Evolutionary conservation across 768 basidiomycete genomes (phyloP).

Genomic region (Clitopilus passeckerianus): DNA sequence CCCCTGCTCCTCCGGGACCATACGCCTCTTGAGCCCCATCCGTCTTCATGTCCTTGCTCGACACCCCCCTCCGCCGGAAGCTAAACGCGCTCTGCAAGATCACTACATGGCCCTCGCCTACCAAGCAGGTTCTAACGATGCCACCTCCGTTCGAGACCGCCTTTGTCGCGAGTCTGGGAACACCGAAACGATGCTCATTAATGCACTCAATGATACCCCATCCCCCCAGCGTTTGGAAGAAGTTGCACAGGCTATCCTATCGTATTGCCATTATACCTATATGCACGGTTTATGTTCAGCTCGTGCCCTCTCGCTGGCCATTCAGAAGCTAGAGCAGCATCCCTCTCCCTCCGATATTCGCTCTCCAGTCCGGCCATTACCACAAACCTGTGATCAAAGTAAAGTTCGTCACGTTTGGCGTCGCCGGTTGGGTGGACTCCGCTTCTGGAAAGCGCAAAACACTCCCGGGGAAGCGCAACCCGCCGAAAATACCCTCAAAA

Average conservation of each 20-base stretch:
- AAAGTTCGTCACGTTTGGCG: not conserved
- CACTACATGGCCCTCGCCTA: conserved; percentile 16
- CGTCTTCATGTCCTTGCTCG: conserved; percentile 17
- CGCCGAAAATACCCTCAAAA: not conserved
- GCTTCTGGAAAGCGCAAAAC: conserved; percentile 3
- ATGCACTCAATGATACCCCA: conserved; percentile 9
- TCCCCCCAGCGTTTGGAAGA: conserved; percentile 8
- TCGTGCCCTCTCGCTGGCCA: conserved; percentile 12
- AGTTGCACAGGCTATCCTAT: conserved; percentile 14
- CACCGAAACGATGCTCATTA: conserved; percentile 17
- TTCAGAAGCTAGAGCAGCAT: conserved; percentile 11
- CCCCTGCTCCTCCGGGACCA: conserved; percentile 12
- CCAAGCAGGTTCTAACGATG: conserved; percentile 6
- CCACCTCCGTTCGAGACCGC: conserved; percentile 7
- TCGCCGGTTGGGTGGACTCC: not conserved
- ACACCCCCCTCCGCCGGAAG: conserved; percentile 14
- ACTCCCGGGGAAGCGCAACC: not conserved
- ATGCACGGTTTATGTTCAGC: conserved; percentile 15
- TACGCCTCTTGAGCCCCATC: conserved; percentile 23
- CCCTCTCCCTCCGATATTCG: not conserved
- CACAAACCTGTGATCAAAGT: not conserved
- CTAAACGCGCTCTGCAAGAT: conserved; percentile 15
- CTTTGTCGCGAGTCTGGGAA: conserved; percentile 18
- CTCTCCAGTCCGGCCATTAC: not conserved
- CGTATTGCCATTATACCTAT: conserved; percentile 20